These are phyloP conservation scores for Zymoseptoria tritici DNA, from an alignment of 2,329 filamentous ascomycete genomes.

Conservation along the genomic window DNA sequence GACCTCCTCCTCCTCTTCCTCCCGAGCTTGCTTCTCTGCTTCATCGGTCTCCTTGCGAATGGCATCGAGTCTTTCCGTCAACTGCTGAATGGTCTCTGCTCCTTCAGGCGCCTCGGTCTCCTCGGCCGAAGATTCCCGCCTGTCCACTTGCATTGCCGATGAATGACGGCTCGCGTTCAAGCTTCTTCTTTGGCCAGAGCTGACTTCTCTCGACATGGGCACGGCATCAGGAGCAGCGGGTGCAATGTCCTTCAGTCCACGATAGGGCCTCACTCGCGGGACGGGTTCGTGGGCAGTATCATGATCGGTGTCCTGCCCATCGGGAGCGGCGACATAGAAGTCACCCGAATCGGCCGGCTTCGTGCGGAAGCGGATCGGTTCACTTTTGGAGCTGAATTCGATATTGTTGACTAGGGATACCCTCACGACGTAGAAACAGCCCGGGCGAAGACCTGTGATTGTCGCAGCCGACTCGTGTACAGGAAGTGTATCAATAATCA, in stretches of 20 bases:
- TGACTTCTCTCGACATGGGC: slow-evolving; percentile 59
- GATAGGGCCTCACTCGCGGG: slow-evolving; percentile 46
- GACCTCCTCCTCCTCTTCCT: slow-evolving; percentile 48
- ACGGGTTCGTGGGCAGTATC: slow-evolving; percentile 43
- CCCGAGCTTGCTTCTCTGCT: slow-evolving; percentile 59
- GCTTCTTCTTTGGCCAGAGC: slow-evolving; percentile 52
- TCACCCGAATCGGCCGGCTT: slow-evolving; percentile 37
- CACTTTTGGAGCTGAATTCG: slow-evolving; percentile 86
- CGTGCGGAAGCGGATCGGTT: slow-evolving; percentile 76
- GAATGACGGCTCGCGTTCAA: slow-evolving; percentile 58
- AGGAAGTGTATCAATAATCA: slow-evolving; percentile 81
- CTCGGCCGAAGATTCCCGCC: slow-evolving; percentile 33
- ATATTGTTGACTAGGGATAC: slow-evolving; percentile 86
- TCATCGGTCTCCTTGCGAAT: slow-evolving; percentile 81
- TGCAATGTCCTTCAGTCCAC: slow-evolving; percentile 40
- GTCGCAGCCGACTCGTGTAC: slow-evolving; percentile 80
- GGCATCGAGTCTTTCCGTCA: slow-evolving; percentile 73
- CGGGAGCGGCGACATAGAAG: slow-evolving; percentile 31
- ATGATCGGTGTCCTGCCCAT: slow-evolving; percentile 24
- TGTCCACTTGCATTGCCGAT: slow-evolving; percentile 47
- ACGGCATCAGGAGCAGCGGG: slow-evolving; percentile 58
- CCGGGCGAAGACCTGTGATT: slow-evolving; percentile 77
- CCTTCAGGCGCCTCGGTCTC: slow-evolving; percentile 45
- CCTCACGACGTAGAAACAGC: slow-evolving; percentile 86
- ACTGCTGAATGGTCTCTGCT: slow-evolving; percentile 62